Evolutionary conservation across 2,329 filamentous ascomycete species (phyloP).

Genomic region (Fonsecaea monophora): DNA sequence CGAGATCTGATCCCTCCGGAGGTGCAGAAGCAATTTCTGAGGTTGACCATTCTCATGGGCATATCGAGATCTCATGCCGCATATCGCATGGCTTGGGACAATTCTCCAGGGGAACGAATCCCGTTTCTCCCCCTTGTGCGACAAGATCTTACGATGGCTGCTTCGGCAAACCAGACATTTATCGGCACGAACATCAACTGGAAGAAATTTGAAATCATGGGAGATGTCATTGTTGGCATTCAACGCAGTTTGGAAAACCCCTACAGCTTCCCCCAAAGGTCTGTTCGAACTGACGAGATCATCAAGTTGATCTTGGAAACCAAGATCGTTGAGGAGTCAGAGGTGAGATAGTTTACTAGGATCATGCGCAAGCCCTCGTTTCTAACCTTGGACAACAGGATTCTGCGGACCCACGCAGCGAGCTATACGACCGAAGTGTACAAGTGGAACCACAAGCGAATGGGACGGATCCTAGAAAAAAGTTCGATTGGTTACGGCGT

Average conservation of each 20-base stretch:
- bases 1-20: constrained; percentile 74
- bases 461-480: constrained; percentile 49
- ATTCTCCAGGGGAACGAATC: constrained; percentile 86
- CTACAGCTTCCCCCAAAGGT: constrained; percentile 69
- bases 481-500: constrained; percentile 53
- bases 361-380: neutral
- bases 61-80: constrained; percentile 91
- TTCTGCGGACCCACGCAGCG: constrained; percentile 40
- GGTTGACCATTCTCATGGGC: constrained; percentile 89
- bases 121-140: constrained; percentile 91
- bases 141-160: constrained; percentile 87
- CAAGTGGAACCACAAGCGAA: constrained; percentile 56
- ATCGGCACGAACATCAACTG: constrained; percentile 86
- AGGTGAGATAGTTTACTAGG: constrained; percentile 64
- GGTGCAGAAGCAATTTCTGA: constrained; percentile 82
- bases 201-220: constrained; percentile 97
- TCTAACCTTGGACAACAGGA: constrained; percentile 51
- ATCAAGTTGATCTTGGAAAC: constrained; percentile 80
- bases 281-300: constrained; percentile 65
- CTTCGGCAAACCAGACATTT: constrained; percentile 91
- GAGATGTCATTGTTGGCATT: constrained; percentile 86
- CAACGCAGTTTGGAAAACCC: constrained; percentile 89
- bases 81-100: constrained; percentile 97
- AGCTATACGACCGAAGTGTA: constrained; percentile 64
- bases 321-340: constrained; percentile 81